Conservation (phyloP, 2,329 filamentous ascomycete species). For the Huntiella decipiens region DNA sequence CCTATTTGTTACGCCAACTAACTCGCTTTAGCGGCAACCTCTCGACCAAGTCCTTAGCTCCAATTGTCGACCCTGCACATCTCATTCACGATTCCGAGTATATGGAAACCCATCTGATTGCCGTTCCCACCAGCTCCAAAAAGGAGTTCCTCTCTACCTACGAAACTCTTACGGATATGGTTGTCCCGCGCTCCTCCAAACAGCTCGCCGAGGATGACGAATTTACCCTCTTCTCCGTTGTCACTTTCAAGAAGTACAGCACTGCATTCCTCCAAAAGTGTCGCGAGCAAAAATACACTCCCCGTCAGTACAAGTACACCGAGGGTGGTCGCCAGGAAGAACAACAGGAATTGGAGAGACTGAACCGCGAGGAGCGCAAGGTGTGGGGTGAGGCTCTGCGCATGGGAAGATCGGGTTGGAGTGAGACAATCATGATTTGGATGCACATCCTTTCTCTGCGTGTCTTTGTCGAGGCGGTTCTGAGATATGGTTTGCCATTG, state of each 20-base stretch:
- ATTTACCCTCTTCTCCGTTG: constrained; percentile 73
- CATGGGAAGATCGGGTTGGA: constrained; percentile 79
- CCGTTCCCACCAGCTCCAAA: constrained; percentile 57
- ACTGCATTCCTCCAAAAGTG: constrained; percentile 81
- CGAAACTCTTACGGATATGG: constrained; percentile 76
- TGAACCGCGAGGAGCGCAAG: constrained; percentile 72
- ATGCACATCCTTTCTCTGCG: constrained; percentile 76
- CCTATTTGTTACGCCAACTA: constrained; percentile 9
- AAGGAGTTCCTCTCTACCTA: constrained; percentile 84
- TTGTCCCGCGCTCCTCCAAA: constrained; percentile 72
- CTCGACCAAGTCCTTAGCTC: constrained; percentile 79
- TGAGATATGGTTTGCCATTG: constrained; percentile 80
- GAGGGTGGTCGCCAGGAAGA: constrained; percentile 83
- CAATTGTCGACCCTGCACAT: constrained; percentile 62
- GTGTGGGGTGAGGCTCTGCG: constrained; percentile 82
- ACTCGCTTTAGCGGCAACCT: constrained; percentile 55
- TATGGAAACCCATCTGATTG: constrained; percentile 85
- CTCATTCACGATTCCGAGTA: constrained; percentile 87
- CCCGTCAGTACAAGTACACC: constrained; percentile 82
- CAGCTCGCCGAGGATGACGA: constrained; percentile 75
- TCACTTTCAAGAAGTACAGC: constrained; percentile 81
- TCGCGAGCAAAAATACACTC: constrained; percentile 84
- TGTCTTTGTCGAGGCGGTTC: constrained; percentile 95
- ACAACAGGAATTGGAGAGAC: constrained; percentile 63
- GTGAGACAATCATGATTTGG: constrained; percentile 91